phyloP scores from a whole-genome alignment of 1,139 yeast species.

The Candida sp. region DNA sequence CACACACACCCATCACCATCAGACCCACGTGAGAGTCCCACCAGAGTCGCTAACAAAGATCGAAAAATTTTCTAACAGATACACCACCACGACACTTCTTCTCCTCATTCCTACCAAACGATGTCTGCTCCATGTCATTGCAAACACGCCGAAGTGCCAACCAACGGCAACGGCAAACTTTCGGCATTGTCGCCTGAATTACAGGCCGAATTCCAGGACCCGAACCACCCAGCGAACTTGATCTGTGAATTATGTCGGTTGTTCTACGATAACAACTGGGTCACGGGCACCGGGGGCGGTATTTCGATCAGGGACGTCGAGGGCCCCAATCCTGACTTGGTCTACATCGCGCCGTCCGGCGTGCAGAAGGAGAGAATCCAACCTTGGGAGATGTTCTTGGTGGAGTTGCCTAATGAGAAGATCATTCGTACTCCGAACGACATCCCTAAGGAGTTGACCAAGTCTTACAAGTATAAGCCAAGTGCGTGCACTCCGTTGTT shows the following conservation, averaged over 20 bases:
- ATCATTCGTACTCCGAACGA: conserved; percentile 65
- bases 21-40: too few species aligned
- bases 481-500: conserved; percentile 95
- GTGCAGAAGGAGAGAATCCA: conserved; percentile 90
- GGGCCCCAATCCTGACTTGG: conserved; percentile 46
- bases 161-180: background rate
- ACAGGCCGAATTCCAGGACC: conserved; percentile 37
- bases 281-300: conserved; percentile 97
- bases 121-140: conserved; percentile 24
- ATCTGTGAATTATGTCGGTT: conserved; percentile 82
- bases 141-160: conserved; percentile 9
- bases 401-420: conserved; percentile 56
- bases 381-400: conserved; percentile 85
- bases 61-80: too few species aligned
- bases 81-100: too few species aligned
- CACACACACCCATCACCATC: too few species aligned
- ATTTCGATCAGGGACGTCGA: conserved; percentile 73
- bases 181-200: conserved; percentile 13
- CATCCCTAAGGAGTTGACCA: conserved; percentile 42
- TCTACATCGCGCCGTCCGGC: conserved; percentile 92
- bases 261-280: conserved; percentile 88
- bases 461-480: conserved; percentile 65
- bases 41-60: too few species aligned
- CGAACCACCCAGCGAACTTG: conserved; percentile 81
- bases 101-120: too few species aligned